Evolutionary conservation across 2,329 filamentous ascomycete species (phyloP).

Genomic region (Paramyrothecium roridum): DNA sequence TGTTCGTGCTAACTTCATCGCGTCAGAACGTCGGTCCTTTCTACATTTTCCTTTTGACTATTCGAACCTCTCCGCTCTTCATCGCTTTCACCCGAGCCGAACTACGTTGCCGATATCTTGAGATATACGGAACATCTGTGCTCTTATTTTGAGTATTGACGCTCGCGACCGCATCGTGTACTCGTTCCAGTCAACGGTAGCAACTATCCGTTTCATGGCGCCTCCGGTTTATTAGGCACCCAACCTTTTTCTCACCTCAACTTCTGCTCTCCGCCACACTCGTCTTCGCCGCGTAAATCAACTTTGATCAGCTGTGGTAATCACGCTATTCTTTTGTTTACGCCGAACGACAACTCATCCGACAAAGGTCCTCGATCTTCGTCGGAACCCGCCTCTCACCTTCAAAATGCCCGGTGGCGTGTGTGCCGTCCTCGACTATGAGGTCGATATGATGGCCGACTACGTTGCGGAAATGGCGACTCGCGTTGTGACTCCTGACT

Average conservation of each 20-base stretch:
- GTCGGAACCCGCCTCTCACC: conserved; percentile 28
- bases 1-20: no score
- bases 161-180: background rate
- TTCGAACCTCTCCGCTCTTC: no score
- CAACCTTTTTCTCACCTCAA: conserved; percentile 5
- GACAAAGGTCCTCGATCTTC: conserved; percentile 40
- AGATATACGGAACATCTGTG: no score
- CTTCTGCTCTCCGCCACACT: conserved; percentile 3
- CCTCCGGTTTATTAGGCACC: no score
- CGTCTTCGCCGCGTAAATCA: conserved; percentile 12
- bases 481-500: conserved; percentile 51
- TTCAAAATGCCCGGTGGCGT: conserved; percentile 74
- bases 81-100: no score
- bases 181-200: background rate
- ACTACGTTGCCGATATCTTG: no score
- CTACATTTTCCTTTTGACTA: no score
- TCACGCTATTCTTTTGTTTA: conserved; percentile 8
- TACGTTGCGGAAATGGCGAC: conserved; percentile 88
- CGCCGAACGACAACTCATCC: conserved; percentile 15
- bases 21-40: no score
- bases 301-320: conserved; percentile 5
- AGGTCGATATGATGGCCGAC: conserved; percentile 93
- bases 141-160: no score
- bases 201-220: background rate
- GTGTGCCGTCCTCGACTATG: conserved; percentile 91